These are phyloP conservation scores for Plicaturopsis crispa DNA, from an alignment of 768 basidiomycete species.

Conservation along the genomic window DNA sequence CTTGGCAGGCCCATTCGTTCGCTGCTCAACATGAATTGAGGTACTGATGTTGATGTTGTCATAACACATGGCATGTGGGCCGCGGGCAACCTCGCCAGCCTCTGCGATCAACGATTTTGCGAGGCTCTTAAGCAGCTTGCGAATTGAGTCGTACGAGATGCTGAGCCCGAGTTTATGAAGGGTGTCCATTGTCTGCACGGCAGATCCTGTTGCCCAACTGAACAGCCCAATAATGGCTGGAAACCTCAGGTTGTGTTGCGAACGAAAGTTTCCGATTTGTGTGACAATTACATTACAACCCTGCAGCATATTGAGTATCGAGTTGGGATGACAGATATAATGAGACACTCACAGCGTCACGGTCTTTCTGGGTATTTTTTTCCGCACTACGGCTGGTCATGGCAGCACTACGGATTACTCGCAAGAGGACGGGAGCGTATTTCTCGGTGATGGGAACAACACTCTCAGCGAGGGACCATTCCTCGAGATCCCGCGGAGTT, in stretches of 20 bases:
- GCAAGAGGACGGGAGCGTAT: conserved; percentile 1
- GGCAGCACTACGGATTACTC: not conserved
- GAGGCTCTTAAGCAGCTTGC: conserved; percentile 3
- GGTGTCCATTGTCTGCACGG: conserved; percentile 9
- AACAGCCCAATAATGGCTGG: conserved; percentile 8
- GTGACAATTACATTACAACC: conserved; percentile 7
- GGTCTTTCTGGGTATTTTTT: conserved; percentile 1
- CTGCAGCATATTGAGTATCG: conserved; percentile 1
- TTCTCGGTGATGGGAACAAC: not conserved
- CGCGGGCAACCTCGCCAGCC: not conserved
- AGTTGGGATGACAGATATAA: not conserved
- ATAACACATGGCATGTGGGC: conserved; percentile 3
- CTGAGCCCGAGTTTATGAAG: conserved; percentile 7
- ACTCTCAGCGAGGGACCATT: not conserved
- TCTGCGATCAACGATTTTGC: not conserved
- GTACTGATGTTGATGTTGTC: conserved; percentile 12
- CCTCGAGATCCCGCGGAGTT: conserved; percentile 5
- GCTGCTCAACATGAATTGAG: conserved; percentile 13
- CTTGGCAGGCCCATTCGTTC: conserved; percentile 9
- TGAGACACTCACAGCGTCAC: conserved; percentile 1
- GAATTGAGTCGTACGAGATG: conserved; percentile 9
- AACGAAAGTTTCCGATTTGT: conserved; percentile 6
- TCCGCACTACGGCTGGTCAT: not conserved
- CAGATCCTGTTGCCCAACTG: conserved; percentile 6
- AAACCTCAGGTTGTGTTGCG: conserved; percentile 8